Conservation (phyloP, 768 basidiomycete genomes). For the Porpolomopsis calyptriformis region DNA sequence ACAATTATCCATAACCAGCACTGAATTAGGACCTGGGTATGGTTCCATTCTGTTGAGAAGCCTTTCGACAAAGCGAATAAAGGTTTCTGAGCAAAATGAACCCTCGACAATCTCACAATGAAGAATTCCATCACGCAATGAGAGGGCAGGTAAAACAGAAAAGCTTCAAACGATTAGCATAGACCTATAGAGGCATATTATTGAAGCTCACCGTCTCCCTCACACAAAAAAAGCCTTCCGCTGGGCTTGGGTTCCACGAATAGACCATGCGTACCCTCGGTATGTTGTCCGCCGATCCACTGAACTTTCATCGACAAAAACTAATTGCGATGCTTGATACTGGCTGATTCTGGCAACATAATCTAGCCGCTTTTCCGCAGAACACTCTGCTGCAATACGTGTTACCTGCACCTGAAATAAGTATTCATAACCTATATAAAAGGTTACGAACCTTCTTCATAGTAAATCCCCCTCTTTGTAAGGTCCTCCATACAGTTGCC, state of each 20-base stretch:
- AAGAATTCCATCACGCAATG: neutral
- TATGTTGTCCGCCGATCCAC: conserved; percentile 19
- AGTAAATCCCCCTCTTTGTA: too few relatives aligned
- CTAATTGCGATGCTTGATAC: conserved; percentile 16
- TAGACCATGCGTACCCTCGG: conserved; percentile 9
- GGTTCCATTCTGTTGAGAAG: conserved; percentile 20
- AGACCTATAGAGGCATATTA: neutral
- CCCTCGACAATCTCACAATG: conserved; percentile 6
- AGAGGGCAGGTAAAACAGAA: conserved; percentile 3
- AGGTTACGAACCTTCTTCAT: too few relatives aligned
- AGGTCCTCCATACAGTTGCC: too few relatives aligned
- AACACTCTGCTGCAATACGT: conserved; percentile 5
- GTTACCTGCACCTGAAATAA: too few relatives aligned
- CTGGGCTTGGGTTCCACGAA: conserved; percentile 10
- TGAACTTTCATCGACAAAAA: conserved; percentile 27
- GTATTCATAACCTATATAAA: too few relatives aligned
- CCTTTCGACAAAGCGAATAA: neutral
- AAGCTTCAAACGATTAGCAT: neutral
- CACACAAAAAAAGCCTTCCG: conserved; percentile 10
- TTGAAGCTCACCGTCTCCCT: conserved; percentile 2
- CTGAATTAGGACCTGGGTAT: conserved; percentile 19
- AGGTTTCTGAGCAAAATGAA: neutral
- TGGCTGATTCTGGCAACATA: conserved; percentile 4
- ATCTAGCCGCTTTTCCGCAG: conserved; percentile 7
- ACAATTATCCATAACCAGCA: conserved; percentile 29